Base-by-base conservation (phyloP, 108 stramenopile genomes). In the Cyclotella distinguenda region DNA sequence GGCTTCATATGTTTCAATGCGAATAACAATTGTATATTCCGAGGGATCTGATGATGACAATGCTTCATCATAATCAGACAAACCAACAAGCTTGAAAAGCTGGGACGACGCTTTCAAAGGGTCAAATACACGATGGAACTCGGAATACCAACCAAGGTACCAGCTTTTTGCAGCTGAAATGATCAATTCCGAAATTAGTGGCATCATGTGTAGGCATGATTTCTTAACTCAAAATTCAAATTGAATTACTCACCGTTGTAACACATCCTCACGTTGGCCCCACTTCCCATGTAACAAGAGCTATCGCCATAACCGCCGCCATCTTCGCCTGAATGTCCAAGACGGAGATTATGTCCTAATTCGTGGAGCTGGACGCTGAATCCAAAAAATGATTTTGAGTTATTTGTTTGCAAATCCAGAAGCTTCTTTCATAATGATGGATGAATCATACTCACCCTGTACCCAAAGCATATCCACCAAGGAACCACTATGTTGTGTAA, bases 281-380 rank as follows among this genome's bases (percentile, higher is more conserved):
- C 58, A 43, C 40, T 40, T 11, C 58, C 58, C 58, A 59, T 59
- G 58, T 59, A 59, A 28, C 58, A 59, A 15, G 58, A 59, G 2
- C 58, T 38, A 59, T 59, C 58, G 15, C 58, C 58, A 19, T 59
- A 59, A 7, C 9, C 23, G 1, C 38, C 58, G 9, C 58, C 58
- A 43, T 43, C 42, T 59, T 59, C 58, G 13, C 58, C 58, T 13
- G 40, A 21, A 43, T 59, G 58, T 2, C 58, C 58, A 9, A 59
- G 25, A 23, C 58, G 38, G 2, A 59, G 16, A 39, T 59, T 59
- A 9, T 59, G 58, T 21, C 58, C 42, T 25, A 43, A 38, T 10
- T 27, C 21, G 40, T 38, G 40, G 13, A 59, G 36, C 6, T 48
- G 47, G 23, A 48, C 23, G 3, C 47, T 59, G 16, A 3, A 12